Evolutionary conservation across 306 rosid species (phyloP), one percentile per base, ranked within the genome.

Genomic region (Amphicarpaea edgeworthii): DNA sequence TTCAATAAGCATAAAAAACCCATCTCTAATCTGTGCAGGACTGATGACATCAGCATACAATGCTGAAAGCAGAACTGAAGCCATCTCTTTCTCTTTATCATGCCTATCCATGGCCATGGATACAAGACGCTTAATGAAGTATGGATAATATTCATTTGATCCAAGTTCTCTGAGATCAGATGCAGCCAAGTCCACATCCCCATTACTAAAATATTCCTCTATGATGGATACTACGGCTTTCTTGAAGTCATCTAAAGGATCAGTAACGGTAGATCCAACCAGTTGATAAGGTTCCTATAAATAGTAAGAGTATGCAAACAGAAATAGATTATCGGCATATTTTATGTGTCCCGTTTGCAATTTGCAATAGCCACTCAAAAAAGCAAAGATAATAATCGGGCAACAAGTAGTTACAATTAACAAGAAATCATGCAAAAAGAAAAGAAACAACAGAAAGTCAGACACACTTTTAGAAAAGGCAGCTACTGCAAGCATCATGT

Each of bases 81-180:
- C 93, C 96, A 88, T 92, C 83, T 92, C 97, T 83, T 90, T 92
- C 86, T 92, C 96, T 77, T 88, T 92, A 77, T 92, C 93, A 85
- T 90, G 96, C 79, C 93, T 88, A 70, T 90, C 97, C 93, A 92
- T 85, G 66, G 97, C 93, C 89, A 88, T 79, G 70, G 97, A 92
- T 55, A 92, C 83, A 40, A 92, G 97, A 51, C 97, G 88, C 85
- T 92, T 92, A 9, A 92, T 82, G 30, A 92, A 85, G 89, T 92
- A 92, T 38, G 97, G 89, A 82, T 77, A 90, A 78, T 90, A 92
- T 78, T 85, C 83, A 78, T 86, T 87, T 4, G 93, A 88, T 79
- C 96, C 93, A 24, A 88, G 87, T 72, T 92, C 96, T 73, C 80
- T 80, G 76, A 92, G 88, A 45, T 92, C 93, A 79, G 92, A 90